These are phyloP conservation scores for Fusarium napiforme DNA, from an alignment of 2,329 filamentous ascomycete species.

Conservation along the genomic window DNA sequence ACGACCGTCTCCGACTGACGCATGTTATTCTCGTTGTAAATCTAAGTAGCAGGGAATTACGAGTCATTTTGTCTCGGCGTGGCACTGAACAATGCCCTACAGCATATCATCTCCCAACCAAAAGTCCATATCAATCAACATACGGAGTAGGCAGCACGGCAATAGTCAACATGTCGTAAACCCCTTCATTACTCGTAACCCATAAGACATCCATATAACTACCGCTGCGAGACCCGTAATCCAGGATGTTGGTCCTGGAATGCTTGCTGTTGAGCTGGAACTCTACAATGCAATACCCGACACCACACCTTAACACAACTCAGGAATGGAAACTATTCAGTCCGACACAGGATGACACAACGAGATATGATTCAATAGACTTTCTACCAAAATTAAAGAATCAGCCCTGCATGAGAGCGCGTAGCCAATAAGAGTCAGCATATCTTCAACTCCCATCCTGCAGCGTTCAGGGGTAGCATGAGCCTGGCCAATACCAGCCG, in stretches of 20 bases:
- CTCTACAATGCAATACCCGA: neutral
- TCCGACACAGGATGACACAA: slow-evolving; percentile 11
- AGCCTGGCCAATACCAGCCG: slow-evolving; percentile 5
- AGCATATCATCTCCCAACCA: neutral
- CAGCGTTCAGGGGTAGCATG: slow-evolving; percentile 30
- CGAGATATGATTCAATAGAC: slow-evolving; percentile 2
- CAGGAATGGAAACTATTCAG: slow-evolving; percentile 22
- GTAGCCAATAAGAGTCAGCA: neutral
- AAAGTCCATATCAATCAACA: neutral
- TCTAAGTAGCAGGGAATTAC: neutral
- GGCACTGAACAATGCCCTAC: neutral
- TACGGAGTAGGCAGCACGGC: neutral
- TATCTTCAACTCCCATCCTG: slow-evolving; percentile 14
- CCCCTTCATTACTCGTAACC: neutral
- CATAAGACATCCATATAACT: slow-evolving; percentile 17
- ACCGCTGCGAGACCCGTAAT: slow-evolving; percentile 3
- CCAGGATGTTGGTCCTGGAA: slow-evolving; percentile 29
- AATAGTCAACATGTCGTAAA: neutral
- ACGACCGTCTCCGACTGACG: neutral
- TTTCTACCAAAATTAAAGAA: neutral
- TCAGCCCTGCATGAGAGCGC: neutral
- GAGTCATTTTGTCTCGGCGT: slow-evolving; percentile 1
- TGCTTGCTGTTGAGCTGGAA: neutral
- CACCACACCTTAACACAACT: slow-evolving; percentile 18
- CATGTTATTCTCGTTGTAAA: neutral